These are phyloP conservation scores for Cercospora janseana DNA, from an alignment of 2,329 filamentous ascomycete genomes.

Conservation along the genomic window DNA sequence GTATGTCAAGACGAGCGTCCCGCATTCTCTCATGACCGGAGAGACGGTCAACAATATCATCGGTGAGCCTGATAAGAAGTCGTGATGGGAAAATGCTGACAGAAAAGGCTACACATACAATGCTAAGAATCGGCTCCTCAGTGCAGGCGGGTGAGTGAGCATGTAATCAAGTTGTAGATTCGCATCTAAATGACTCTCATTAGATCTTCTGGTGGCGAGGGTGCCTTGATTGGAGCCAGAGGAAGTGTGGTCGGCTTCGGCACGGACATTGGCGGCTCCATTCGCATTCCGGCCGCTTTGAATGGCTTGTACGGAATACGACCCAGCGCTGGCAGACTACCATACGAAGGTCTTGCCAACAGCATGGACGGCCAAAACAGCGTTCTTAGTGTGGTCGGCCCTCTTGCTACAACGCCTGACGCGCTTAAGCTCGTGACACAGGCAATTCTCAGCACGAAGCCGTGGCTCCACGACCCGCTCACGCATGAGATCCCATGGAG, in stretches of 20 bases:
- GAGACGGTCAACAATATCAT: slow-evolving; percentile 64
- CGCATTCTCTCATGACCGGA: slow-evolving; percentile 56
- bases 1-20: slow-evolving; percentile 58
- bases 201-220: slow-evolving; percentile 58
- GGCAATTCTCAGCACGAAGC: slow-evolving; percentile 56
- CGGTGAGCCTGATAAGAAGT: slow-evolving; percentile 31
- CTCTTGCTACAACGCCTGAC: slow-evolving; percentile 57
- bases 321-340: slow-evolving; percentile 53
- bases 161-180: background rate
- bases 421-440: slow-evolving; percentile 57
- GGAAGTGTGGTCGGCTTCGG: slow-evolving; percentile 59
- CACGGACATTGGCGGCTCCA: slow-evolving; percentile 55
- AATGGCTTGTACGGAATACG: slow-evolving; percentile 58
- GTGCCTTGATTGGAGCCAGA: slow-evolving; percentile 54
- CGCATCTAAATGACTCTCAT: background rate
- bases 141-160: slow-evolving; percentile 47
- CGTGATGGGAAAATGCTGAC: background rate
- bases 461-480: slow-evolving; percentile 66
- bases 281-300: slow-evolving; percentile 60
- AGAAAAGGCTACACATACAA: slow-evolving; percentile 50
- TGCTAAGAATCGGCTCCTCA: slow-evolving; percentile 55
- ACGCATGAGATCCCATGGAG: slow-evolving; percentile 67
- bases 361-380: slow-evolving; percentile 64
- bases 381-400: slow-evolving; percentile 62
- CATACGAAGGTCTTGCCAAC: slow-evolving; percentile 57